These are phyloP conservation scores for Tilletia setariae DNA, from an alignment of 1,284 basidiomycete species.

Conservation along the genomic window DNA sequence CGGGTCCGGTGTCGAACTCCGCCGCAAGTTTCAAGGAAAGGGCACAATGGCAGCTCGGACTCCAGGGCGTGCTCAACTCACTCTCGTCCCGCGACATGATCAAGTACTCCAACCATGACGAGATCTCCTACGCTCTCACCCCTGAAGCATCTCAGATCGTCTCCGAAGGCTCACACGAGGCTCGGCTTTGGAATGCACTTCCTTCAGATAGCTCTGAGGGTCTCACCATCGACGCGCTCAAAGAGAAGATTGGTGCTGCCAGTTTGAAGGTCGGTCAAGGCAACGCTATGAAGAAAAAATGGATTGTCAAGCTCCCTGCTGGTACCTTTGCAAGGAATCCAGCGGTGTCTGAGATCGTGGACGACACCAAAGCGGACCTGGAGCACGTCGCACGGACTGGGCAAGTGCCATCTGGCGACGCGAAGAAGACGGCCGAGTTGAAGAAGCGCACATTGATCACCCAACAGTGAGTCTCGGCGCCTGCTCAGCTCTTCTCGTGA, in stretches of 20 bases:
- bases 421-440: constrained; percentile 58
- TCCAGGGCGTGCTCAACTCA: constrained; percentile 47
- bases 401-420: constrained; percentile 16
- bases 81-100: constrained; percentile 34
- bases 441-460: constrained; percentile 80
- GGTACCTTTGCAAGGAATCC: constrained; percentile 76
- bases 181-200: constrained; percentile 44
- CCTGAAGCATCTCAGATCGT: constrained; percentile 28
- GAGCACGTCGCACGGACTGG: constrained; percentile 69
- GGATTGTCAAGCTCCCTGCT: constrained; percentile 87
- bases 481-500: background rate
- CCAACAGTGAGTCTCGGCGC: constrained; percentile 21
- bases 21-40: constrained; percentile 35
- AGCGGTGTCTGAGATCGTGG: constrained; percentile 27
- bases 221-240: constrained; percentile 40
- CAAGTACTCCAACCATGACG: constrained; percentile 36
- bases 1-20: constrained; percentile 21
- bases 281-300: constrained; percentile 93
- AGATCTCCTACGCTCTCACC: constrained; percentile 31
- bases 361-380: constrained; percentile 65
- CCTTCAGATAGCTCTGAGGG: constrained; percentile 39
- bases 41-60: constrained; percentile 48
- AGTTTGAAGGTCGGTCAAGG: constrained; percentile 68
- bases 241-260: constrained; percentile 46
- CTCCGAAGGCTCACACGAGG: constrained; percentile 44